These are phyloP conservation scores for Xerocomellus intermedius DNA, from an alignment of 768 basidiomycete genomes.

Conservation along the genomic window DNA sequence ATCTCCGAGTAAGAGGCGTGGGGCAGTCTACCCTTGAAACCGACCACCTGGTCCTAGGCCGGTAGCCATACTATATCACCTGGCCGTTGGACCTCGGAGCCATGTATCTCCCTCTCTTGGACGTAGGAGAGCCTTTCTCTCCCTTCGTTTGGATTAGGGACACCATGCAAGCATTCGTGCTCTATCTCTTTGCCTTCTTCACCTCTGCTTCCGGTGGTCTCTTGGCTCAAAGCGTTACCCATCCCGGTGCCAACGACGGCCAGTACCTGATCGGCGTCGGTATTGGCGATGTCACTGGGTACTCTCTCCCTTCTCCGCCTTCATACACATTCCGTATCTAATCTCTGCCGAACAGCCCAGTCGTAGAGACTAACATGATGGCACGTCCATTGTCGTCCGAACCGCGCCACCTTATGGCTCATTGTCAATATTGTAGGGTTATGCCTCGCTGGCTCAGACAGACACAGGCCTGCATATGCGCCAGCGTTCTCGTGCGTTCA, in stretches of 20 bases:
- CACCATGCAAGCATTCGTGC: conserved; percentile 38
- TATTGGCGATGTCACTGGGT: conserved; percentile 76
- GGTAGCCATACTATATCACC: neutral
- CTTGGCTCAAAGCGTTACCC: conserved; percentile 9
- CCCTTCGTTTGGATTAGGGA: conserved; percentile 32
- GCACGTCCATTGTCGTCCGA: conserved; percentile 32
- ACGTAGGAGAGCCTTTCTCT: conserved; percentile 16
- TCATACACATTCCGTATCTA: neutral
- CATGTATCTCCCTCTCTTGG: conserved; percentile 25
- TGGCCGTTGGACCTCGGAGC: neutral
- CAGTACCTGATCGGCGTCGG: conserved; percentile 29
- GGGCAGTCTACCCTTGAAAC: too few relatives aligned
- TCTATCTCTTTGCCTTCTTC: conserved; percentile 46
- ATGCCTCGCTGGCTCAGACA: conserved; percentile 61
- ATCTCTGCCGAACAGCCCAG: conserved; percentile 43
- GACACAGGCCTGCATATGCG: conserved; percentile 79
- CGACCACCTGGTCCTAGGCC: neutral
- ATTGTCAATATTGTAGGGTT: conserved; percentile 45
- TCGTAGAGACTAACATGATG: conserved; percentile 86
- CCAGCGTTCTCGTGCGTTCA: conserved; percentile 73
- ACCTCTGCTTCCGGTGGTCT: conserved; percentile 33
- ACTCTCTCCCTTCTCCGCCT: conserved; percentile 1
- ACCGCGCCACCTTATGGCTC: neutral
- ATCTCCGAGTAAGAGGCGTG: too few relatives aligned
- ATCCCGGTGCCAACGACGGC: conserved; percentile 5